These are phyloP conservation scores for Helenozyma rhizophorensis DNA, from an alignment of 805 yeast species.

Conservation along the genomic window DNA sequence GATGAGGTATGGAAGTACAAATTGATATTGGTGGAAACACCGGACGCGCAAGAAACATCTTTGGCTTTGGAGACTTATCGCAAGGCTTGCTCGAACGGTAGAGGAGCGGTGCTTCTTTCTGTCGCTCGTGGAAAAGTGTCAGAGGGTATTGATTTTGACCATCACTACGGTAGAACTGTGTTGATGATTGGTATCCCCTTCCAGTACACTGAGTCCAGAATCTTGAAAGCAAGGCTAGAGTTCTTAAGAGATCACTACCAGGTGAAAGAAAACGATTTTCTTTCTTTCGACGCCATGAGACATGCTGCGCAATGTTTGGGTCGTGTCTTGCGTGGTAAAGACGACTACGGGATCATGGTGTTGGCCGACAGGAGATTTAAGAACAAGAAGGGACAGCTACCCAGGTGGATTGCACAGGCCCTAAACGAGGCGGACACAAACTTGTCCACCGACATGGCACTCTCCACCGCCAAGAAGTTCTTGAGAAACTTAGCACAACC, in stretches of 20 bases:
- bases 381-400: constrained; percentile 79
- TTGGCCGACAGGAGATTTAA: constrained; percentile 92
- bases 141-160: constrained; percentile 99
- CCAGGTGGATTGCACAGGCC: constrained; percentile 97
- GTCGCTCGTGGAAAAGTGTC: constrained; percentile 99
- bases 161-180: constrained; percentile 96
- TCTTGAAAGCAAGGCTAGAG: constrained; percentile 90
- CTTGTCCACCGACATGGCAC: constrained; percentile 94
- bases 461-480: constrained; percentile 90
- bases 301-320: constrained; percentile 99
- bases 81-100: constrained; percentile 93
- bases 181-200: constrained; percentile 98
- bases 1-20: constrained; percentile 99
- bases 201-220: constrained; percentile 97
- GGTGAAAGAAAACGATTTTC: constrained; percentile 87
- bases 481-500: constrained; percentile 94
- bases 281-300: constrained; percentile 98
- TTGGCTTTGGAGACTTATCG: constrained; percentile 92
- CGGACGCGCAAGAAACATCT: constrained; percentile 98
- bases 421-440: constrained; percentile 87
- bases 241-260: constrained; percentile 90
- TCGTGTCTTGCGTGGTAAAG: constrained; percentile 94
- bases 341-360: constrained; percentile 98
- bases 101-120: constrained; percentile 93
- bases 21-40: constrained; percentile 92